Evolutionary conservation across 2,329 filamentous ascomycete species (phyloP), one percentile per base, ranked within the genome.

Genomic region (Sclerotinia minor): DNA sequence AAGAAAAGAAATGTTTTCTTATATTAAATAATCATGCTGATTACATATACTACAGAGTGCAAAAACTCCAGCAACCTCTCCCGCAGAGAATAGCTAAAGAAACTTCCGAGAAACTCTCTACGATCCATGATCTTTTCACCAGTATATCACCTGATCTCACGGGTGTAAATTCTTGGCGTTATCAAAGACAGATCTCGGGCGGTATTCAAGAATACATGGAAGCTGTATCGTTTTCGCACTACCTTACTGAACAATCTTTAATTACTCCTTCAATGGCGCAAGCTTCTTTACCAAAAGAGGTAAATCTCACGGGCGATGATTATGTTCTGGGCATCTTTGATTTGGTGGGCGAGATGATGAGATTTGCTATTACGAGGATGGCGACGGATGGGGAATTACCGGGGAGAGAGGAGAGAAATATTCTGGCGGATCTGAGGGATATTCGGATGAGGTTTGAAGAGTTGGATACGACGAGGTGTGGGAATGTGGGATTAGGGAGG

Each of bases 131-230:
- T 49, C 87, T 91, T 19, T 91, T 97, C 70, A 79, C 81, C 5
- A 80, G 83, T 52, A 86, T 97, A 66, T 84, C 87, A 24, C 82
- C 85, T 1, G 94, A 98, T 72, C 82, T 97, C 6, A 85, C 89
- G 73, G 88, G 88, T 50, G 83, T 94, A 74, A 95, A 97, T 78
- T 86, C 90, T 11, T 87, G 92, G 80, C 90, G 95, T 68, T 99
- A 98, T 80, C 84, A 87, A 63, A 83, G 86, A 67, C 87, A 93
- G 65, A 89, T 97, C 71, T 91, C 90, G 29, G 80, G 82, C 57
- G 94, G 93, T 60, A 87, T 96, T 64, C 95, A 99, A 79, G 95
- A 99, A 79, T 95, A 92, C 76, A 91, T 97, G 78, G 95, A 99
- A 81, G 94, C 94, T 0, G 82, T 96, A 38, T 90, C 91, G 0